Conservation (phyloP, 2,329 filamentous ascomycete species). For the Talaromyces albobiverticillius region DNA sequence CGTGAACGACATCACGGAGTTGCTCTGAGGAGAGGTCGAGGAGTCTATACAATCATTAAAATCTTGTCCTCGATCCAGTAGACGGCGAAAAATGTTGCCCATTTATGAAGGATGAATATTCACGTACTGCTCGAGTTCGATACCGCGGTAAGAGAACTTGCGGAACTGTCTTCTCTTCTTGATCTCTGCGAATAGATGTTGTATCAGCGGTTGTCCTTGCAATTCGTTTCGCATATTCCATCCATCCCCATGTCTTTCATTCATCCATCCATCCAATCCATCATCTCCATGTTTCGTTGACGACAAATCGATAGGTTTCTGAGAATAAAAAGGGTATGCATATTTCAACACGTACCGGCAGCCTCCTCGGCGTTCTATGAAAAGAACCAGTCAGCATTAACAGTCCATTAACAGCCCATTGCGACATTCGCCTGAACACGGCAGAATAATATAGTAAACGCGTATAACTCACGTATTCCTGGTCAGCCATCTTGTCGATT, state of each 20-base stretch:
- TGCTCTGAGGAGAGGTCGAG: constrained; percentile 98
- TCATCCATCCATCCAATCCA: constrained; percentile 17
- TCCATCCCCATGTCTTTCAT: constrained; percentile 14
- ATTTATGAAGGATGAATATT: too few species aligned
- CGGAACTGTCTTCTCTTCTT: constrained; percentile 99
- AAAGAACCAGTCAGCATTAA: constrained; percentile 31
- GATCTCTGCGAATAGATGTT: constrained; percentile 63
- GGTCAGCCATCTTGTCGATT: constrained; percentile 77
- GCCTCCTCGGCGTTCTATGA: constrained; percentile 91
- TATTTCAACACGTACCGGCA: constrained; percentile 60
- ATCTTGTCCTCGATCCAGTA: background rate
- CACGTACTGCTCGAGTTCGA: constrained; percentile 99
- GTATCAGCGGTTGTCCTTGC: constrained; percentile 29
- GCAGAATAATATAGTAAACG: constrained; percentile 27
- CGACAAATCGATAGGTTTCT: background rate
- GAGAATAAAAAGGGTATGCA: background rate
- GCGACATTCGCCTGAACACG: constrained; percentile 12
- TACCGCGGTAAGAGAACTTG: constrained; percentile 99
- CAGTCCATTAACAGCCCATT: constrained; percentile 3
- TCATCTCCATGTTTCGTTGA: background rate
- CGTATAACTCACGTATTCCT: constrained; percentile 77
- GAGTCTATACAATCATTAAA: constrained; percentile 62
- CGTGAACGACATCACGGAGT: constrained; percentile 98
- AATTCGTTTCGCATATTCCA: constrained; percentile 15
- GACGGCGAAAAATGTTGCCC: too few species aligned